Evolutionary conservation across 2,329 filamentous ascomycete genomes (phyloP), one percentile per base, ranked within the genome.

Genomic region (Colletotrichum tamarilloi): DNA sequence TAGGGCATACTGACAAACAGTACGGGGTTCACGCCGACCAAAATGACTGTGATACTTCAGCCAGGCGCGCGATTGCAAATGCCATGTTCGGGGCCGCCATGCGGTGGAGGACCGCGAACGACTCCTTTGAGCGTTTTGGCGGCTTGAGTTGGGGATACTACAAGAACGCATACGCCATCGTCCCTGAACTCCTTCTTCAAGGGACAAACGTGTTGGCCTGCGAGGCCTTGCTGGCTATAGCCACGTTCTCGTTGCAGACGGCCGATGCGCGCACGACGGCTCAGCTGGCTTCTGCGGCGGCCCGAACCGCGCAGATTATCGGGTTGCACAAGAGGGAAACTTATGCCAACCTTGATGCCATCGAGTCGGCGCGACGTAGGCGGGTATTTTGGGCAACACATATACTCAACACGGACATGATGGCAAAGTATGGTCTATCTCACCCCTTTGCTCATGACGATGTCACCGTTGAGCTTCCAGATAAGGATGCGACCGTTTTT

Each of bases 91-190:
- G 56, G 4, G 19, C 63, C 5, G 67, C 65, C 1, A n/a, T 73
- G 4, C 72, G 38, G 12, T 73, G 60, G 53, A 66, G 67, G 35
- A 64, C 26, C 11, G 52, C 67, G 16, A 75, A 75, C 28, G 60
- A 73, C 11, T 69, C 71, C 2, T 55, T 71, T 22, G 32, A 59
- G 22, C 16, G 49, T n/a, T 30, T 74, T 46, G 30, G 52, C 30
- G 46, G 30, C 4, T 35, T 58, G 19, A 58, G 56, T 24, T 74
- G 71, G 73, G 53, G 56, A 12, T 75, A 49, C 35, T 71, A 56
- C 71, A 75, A 74, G 62, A 75, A 75, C 55, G 62, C 71, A 2
- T 74, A 67, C n/a, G 38, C 42, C 28, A 59, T 62, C 0, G 63
- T 75, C 9, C 30, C 71, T 3, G 66, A 74, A 26, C 71, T 75